phyloP scores from a whole-genome alignment of 192 early-diverging fungal species.

The Backusella circina region DNA sequence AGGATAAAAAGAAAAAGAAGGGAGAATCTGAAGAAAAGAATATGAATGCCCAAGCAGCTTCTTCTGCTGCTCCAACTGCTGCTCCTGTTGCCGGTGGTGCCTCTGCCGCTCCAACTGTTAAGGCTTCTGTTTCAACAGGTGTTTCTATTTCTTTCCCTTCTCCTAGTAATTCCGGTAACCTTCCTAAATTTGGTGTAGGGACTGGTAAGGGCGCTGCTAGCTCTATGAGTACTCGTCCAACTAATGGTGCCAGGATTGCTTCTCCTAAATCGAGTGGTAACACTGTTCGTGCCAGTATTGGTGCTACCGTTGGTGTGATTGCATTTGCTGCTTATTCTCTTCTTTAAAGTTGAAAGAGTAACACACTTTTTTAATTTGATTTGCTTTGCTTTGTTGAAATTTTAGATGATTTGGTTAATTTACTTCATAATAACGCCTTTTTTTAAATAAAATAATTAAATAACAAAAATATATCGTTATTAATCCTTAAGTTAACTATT shows the following conservation, averaged over 20 bases:
- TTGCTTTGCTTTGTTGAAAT: not conserved
- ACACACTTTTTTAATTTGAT: not conserved
- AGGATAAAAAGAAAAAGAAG: not conserved
- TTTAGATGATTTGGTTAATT: not conserved
- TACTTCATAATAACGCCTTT: not conserved
- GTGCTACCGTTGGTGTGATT: not conserved
- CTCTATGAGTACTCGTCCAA: not conserved
- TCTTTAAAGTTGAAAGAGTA: not conserved
- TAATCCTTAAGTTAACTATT: not conserved
- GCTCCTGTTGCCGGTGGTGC: not conserved
- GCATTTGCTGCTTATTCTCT: not conserved
- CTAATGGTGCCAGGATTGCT: not conserved
- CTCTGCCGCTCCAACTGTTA: not conserved
- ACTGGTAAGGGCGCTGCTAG: not conserved
- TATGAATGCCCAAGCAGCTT: not conserved
- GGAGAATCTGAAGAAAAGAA: not conserved
- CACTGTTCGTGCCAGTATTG: not conserved
- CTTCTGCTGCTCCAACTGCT: not conserved
- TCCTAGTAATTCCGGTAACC: not conserved
- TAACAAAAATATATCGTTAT: not conserved
- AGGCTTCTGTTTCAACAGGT: not conserved
- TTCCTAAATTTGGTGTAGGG: not conserved
- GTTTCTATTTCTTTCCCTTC: not conserved
- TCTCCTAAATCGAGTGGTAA: slow-evolving; percentile 6
- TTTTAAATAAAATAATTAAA: not conserved